These are phyloP conservation scores for Proliferodiscus dingleyae DNA, from an alignment of 2,329 filamentous ascomycete genomes.

Conservation along the genomic window DNA sequence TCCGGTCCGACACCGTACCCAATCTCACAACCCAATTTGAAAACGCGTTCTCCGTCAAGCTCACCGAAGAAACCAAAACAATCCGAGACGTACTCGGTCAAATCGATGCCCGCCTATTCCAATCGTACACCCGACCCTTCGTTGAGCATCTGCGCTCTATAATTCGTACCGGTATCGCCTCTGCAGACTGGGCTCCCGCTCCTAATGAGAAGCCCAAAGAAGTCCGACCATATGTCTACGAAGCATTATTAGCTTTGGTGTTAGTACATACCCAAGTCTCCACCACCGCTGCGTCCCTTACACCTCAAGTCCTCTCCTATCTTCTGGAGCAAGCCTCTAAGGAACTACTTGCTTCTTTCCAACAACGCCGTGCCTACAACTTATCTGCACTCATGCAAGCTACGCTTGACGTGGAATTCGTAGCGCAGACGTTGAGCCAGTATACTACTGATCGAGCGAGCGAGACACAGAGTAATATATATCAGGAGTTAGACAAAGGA, in stretches of 20 bases:
- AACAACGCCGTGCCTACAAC: slow-evolving; percentile 59
- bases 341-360: slow-evolving; percentile 79
- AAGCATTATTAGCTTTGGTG: slow-evolving; percentile 77
- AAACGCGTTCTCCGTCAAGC: slow-evolving; percentile 85
- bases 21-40: slow-evolving; percentile 90
- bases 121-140: slow-evolving; percentile 80
- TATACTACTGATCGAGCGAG: slow-evolving; percentile 82
- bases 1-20: slow-evolving; percentile 78
- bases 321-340: slow-evolving; percentile 77
- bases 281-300: slow-evolving; percentile 71
- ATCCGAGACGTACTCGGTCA: slow-evolving; percentile 86
- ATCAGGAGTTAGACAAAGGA: slow-evolving; percentile 80
- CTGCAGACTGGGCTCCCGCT: slow-evolving; percentile 65
- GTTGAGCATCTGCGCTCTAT: slow-evolving; percentile 63
- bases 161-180: slow-evolving; percentile 67
- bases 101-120: slow-evolving; percentile 87
- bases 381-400: slow-evolving; percentile 90
- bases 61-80: slow-evolving; percentile 89
- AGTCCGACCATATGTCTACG: slow-evolving; percentile 85
- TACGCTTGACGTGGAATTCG: slow-evolving; percentile 93
- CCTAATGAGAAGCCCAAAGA: slow-evolving; percentile 57
- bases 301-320: slow-evolving; percentile 76
- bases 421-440: slow-evolving; percentile 85
- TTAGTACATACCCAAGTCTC: slow-evolving; percentile 88
- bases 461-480: slow-evolving; percentile 82